A percentile compares a stretch with the other conserved stretches of the same genome.
Conservation (phyloP, 179 eudicot species). For the Gypsophila paniculata region DNA sequence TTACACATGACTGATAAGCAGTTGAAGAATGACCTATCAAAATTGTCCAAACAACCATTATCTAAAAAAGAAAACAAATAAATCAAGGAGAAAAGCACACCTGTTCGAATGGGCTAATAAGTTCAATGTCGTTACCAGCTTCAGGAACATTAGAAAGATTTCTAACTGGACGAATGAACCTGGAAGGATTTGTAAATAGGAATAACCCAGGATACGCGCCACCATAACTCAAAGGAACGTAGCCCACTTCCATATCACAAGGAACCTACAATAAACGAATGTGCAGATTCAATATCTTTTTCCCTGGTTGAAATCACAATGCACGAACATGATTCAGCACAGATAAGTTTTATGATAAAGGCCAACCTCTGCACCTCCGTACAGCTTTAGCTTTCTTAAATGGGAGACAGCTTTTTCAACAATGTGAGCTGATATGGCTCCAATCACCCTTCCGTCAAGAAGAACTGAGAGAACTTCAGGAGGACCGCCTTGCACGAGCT, state of each 20-base stretch:
- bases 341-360: slow-evolving; percentile 5
- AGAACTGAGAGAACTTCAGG: slow-evolving; percentile 81
- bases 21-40: background rate
- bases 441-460: slow-evolving; percentile 86
- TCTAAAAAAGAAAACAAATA: background rate
- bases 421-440: slow-evolving; percentile 52
- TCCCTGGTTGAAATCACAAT: background rate
- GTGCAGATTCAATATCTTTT: background rate
- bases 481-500: slow-evolving; percentile 71
- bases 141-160: slow-evolving; percentile 55
- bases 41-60: background rate
- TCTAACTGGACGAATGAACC: slow-evolving; percentile 80
- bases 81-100: slow-evolving; percentile 28
- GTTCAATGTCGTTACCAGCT: slow-evolving; percentile 55
- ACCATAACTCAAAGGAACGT: slow-evolving; percentile 82
- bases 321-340: slow-evolving; percentile 8
- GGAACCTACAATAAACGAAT: slow-evolving; percentile 53
- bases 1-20: background rate
- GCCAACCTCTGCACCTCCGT: slow-evolving; percentile 55
- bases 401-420: slow-evolving; percentile 62
- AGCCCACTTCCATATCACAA: slow-evolving; percentile 86
- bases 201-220: slow-evolving; percentile 87
- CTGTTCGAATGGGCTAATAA: slow-evolving; percentile 95
- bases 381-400: slow-evolving; percentile 73
- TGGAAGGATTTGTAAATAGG: slow-evolving; percentile 77